Conservation (phyloP, 108 stramenopile genomes). For the Stephanodiscus triporus region DNA sequence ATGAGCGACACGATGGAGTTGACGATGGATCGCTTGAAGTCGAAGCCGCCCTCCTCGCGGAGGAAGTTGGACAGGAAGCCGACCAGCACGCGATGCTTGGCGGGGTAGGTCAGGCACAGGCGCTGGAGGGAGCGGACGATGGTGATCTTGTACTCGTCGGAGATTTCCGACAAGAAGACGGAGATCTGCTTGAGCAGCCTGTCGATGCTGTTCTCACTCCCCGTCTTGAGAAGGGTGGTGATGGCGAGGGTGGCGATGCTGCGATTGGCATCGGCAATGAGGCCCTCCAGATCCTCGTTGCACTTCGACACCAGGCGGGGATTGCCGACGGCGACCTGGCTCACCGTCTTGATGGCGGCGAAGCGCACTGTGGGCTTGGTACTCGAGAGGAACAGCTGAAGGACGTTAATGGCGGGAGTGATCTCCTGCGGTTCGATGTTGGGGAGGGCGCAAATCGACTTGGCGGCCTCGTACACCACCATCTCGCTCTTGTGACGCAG, state of each 20-base stretch:
- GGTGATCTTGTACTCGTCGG: constrained; percentile 97
- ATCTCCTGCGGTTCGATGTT: constrained; percentile 93
- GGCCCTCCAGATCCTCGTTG: constrained; percentile 98
- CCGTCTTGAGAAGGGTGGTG: constrained; percentile 99
- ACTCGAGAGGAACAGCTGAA: constrained; percentile 94
- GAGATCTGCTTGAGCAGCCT: constrained; percentile 98
- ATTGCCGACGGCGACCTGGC: constrained; percentile 87
- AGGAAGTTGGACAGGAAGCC: constrained; percentile 87
- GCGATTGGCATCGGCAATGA: constrained; percentile 95
- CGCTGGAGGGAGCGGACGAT: constrained; percentile 83
- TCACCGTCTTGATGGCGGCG: constrained; percentile 95
- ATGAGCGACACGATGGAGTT: constrained; percentile 84
- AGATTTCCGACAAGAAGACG: constrained; percentile 97
- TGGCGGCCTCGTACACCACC: constrained; percentile 98
- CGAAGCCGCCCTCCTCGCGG: constrained; percentile 87
- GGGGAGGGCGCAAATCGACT: constrained; percentile 95
- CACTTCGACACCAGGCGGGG: constrained; percentile 96
- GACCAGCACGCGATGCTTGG: constrained; percentile 81
- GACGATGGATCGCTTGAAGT: constrained; percentile 89
- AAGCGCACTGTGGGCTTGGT: constrained; percentile 95
- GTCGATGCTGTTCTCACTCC: constrained; percentile 93
- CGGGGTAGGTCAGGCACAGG: constrained; percentile 84
- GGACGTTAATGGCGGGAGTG: constrained; percentile 93
- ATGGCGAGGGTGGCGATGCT: constrained; percentile 98
- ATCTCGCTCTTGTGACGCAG: constrained; percentile 95